Base-by-base conservation (phyloP, 1,284 basidiomycete species). In the Erythrobasidium hasegawianum region DNA sequence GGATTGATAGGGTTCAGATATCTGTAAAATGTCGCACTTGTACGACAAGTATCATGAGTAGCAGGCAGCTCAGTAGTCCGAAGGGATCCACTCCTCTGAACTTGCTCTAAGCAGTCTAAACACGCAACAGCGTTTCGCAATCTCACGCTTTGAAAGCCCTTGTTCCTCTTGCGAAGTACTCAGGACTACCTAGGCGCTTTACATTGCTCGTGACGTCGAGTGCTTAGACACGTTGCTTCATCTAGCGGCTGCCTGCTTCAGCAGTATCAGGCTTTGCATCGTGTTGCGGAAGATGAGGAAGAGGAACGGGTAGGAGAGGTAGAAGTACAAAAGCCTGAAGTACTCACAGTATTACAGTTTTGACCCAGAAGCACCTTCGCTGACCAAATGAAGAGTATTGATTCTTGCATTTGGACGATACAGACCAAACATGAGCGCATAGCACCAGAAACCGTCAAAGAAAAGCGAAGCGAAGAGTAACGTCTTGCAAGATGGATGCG, bases 261-360 rank as follows among this genome's bases (percentile, higher is more conserved):
- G 40, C 56, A 65, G 62, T 65, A 65, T 65, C 62, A 58, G 56
- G 45, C 33, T 38, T 58, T 58, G 47, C 62, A 65, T 65, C 62
- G 22, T 41, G 29, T 18, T 2, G 38, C n/a, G 56, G 9, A 27
- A 38, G 56, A 18, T 18, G 9, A 7, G 20, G 47, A 33, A 33
- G 18, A 58, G 33, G 27, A 11, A 24, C n/a, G 45, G 22, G 4
- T 2, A 38, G 11, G 56, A 13, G 27, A 27, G 39, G 9, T 9
- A 9, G 50, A 41, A 11, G 26, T 33, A 33, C 33, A 33, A 33
- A 33, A 40, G 43, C 13, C 11, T 10, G 40, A 47, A 22, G 18
- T 33, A 16, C 58, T 26, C 40, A 43, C 18, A 9, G n/a, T n/a
- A n/a, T n/a, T n/a, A n/a, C n/a, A n/a, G n/a, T n/a, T n/a, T n/a